These are phyloP conservation scores for Ophiocordyceps camponoti-saundersi DNA, from an alignment of 2,329 filamentous ascomycete genomes.

Conservation along the genomic window DNA sequence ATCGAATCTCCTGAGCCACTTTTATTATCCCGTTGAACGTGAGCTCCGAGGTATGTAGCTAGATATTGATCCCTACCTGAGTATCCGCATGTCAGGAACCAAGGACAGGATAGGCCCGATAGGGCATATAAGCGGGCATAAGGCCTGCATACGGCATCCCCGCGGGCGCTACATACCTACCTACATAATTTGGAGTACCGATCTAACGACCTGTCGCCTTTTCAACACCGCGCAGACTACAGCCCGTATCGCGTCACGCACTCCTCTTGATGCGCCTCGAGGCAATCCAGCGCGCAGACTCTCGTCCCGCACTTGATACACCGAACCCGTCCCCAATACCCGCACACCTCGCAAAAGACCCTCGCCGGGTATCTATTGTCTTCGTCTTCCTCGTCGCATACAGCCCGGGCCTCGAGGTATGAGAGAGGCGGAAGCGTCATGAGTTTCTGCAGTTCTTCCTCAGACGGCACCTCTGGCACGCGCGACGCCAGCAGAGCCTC, in stretches of 20 bases:
- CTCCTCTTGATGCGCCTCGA: conserved; percentile 55
- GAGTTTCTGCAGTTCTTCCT: conserved; percentile 46
- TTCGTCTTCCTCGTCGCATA: conserved; percentile 15
- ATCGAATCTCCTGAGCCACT: too few species aligned
- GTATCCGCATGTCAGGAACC: too few species aligned
- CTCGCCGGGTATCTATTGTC: conserved; percentile 34
- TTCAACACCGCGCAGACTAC: conserved; percentile 5
- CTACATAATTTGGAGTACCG: too few species aligned
- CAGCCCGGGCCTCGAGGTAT: conserved; percentile 45
- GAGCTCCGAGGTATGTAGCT: too few species aligned
- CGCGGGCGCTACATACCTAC: too few species aligned
- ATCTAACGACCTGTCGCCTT: too few species aligned
- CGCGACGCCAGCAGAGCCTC: conserved; percentile 41
- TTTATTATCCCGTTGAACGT: background rate
- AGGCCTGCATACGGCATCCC: too few species aligned
- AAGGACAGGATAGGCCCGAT: too few species aligned
- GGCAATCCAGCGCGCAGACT: conserved; percentile 62
- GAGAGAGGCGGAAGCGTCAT: conserved; percentile 47
- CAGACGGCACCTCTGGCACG: conserved; percentile 39
- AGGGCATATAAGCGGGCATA: too few species aligned
- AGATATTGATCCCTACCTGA: too few species aligned
- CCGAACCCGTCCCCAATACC: conserved; percentile 63
- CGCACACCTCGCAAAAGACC: conserved; percentile 62
- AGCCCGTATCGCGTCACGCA: conserved; percentile 48
- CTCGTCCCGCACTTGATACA: conserved; percentile 65